Base-by-base conservation (phyloP, 257 asterid genomes). In the Solanum gandarillasii region DNA sequence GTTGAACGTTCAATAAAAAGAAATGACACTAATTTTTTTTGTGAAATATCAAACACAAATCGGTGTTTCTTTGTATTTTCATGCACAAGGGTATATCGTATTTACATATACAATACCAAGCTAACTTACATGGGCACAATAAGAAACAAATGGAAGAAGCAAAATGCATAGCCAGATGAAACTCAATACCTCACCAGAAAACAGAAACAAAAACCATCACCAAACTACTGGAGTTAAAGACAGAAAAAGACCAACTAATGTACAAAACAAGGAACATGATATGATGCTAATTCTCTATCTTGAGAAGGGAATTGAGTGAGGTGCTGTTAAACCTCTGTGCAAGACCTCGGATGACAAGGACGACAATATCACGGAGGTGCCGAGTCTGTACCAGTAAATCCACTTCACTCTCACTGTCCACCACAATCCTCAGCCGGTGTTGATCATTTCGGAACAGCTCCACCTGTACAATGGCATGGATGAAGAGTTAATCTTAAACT, bases 291-390 rank as follows among this genome's bases (percentile, higher is more conserved):
- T 93, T 89, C 86, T 95, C 99, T 83, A 96, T 95, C 88, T 97
- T 95, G 88, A 97, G 95, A 87, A 97, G 98, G 86, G 99, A 93
- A 86, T 97, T 95, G 41, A 97, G 98, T 9, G 99, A 95, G 75
- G 99, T 97, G 76, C 99, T 95, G 93, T 97, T 97, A 93, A 95
- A 97, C 35, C 98, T 89, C 87, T 95, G 99, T 5, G 99, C 98
- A 34, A 97, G 93, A 87, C 98, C 99, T 72, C 98, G 91, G 34
- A 97, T 95, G 71, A 97, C 98, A 52, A 95, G 98, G 83, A 94
- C 99, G 12, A 97, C 93, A 12, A 95, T 96, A 89, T 97, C 98
- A 14, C 99, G 98, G 38, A 93, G 93, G 90, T 95, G 99, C 10
- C 99, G 92, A 1, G 98, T 97, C 93, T 97, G 99, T 32, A 97